Base-by-base conservation (phyloP, 2,329 filamentous ascomycete genomes). In the Penicillium italicum region DNA sequence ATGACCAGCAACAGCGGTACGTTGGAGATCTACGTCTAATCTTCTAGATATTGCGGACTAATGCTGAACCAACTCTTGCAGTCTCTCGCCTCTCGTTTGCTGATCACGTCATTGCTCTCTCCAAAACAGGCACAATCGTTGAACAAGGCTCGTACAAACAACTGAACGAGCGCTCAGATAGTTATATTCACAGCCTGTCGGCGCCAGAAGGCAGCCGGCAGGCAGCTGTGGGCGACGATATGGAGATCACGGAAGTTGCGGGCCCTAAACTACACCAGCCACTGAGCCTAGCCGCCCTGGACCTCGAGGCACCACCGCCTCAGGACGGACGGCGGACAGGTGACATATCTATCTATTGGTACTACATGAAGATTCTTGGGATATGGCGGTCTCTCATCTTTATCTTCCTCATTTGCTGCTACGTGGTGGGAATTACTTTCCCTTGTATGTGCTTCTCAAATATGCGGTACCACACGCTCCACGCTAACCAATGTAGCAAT, bases 301-400 rank as follows among this genome's bases (percentile, higher is more conserved):
- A 36, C 16, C 26, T 50, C 22, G 36, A 50, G 26, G 8, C 30
- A n/a, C 36, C 47, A 28, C 47, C 34, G 20, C 47, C 34, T n/a
- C 24, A 45, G 12, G 42, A 53, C 40, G 34, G 33, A 38, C 41
- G 50, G 33, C 50, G 31, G 26, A 53, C 33, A 16, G 50, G 50
- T 37, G 42, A 53, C 31, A 37, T 53, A 30, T 45, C 50, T n/a
- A 33, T 53, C 24, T 53, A 53, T 44, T 45, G 33, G 33, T 53
- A 53, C 33, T 53, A 53, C 33, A 40, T 42, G 42, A 46, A 14
- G 11, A n/a, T 24, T 3, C 30, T 24, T 24, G 20, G 22, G 10
- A 28, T 28, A 18, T 24, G n/a, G 22, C n/a, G 22, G 10, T 24
- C 42, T 31, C 30, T 45, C 42, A 24, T 45, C 8, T 45, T 30